Conservation (phyloP, 805 yeast genomes). For the Priceomyces haplophilus region DNA sequence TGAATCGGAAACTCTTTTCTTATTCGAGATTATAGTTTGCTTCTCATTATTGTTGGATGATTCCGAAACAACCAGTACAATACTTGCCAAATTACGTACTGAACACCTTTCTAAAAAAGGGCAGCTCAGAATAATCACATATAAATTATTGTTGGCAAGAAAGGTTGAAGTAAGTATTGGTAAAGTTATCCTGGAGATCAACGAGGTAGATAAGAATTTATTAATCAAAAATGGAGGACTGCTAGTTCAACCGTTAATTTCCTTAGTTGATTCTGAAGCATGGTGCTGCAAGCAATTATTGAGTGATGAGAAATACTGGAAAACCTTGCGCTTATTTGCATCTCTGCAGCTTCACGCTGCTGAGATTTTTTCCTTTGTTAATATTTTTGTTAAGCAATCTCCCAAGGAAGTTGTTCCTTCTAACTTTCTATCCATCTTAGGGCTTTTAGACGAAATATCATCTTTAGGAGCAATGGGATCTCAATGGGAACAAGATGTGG, state of each 20-base stretch:
- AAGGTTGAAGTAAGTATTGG: conserved; percentile 8
- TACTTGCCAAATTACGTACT: conserved; percentile 12
- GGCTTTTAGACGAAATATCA: conserved; percentile 73
- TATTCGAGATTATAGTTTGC: conserved; percentile 43
- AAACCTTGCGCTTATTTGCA: conserved; percentile 46
- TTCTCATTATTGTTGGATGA: conserved; percentile 32
- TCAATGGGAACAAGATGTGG: conserved; percentile 62
- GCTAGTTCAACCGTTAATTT: conserved; percentile 47
- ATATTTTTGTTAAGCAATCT: conserved; percentile 31
- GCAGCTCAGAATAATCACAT: conserved; percentile 46
- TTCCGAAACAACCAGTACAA: conserved; percentile 5
- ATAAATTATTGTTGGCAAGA: conserved; percentile 48
- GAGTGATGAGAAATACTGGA: conserved; percentile 50
- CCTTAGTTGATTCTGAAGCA: conserved; percentile 43
- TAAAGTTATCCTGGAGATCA: conserved; percentile 19
- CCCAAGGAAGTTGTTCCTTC: conserved; percentile 38
- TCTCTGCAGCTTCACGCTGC: conserved; percentile 41
- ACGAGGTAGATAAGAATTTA: conserved; percentile 40
- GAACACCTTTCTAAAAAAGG: conserved; percentile 27
- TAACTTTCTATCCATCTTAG: conserved; percentile 65
- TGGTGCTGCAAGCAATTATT: conserved; percentile 41
- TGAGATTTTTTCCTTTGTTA: conserved; percentile 47
- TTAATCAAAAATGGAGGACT: conserved; percentile 43
- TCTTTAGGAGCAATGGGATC: conserved; percentile 80
- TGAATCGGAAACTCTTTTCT: conserved; percentile 47